Base-by-base conservation (phyloP, 805 yeast species). In the Kodamaea kaohsiungensis region DNA sequence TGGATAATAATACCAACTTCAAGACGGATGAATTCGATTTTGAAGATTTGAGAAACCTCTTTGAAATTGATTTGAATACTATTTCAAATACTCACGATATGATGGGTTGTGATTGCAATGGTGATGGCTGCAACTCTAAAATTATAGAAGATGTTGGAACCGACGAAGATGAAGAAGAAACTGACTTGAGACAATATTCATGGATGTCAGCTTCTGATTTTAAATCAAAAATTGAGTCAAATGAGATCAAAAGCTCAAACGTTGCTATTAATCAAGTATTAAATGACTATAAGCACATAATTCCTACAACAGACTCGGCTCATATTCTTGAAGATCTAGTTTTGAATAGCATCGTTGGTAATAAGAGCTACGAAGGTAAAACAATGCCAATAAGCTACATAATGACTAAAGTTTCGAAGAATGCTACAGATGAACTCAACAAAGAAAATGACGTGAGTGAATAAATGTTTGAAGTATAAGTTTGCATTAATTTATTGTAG, bases 41-140 rank as follows among this genome's bases (percentile, higher is more conserved):
- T 50, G 78, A 76, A 12, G 97, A 89, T 59, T 71, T 93, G 59
- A 83, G 80, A 55, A 92, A 91, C 64, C 73, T 93, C 49, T 93
- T 95, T 65, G 81, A 87, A 0, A 67, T 91, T 6, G 68, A 78
- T 46, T 63, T 61, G 2, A 70, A 76, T 2, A 79, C 87, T 0
- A 65, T 62, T 3, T 82, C 89, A 57, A 86, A 87, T 60, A 91
- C 97, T 0, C 96, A 91, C 67, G 96, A 87, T 59, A 68, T 90
- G 55, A 79, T 88, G 53, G 84, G 76, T 19, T 89, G 95, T 70
- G 59, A 71, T 30, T 87, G 93, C 67, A 57, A 61, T 0, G 91
- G 91, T 0, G 64, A 62, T 12, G 90, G 89, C 0, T 75, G 65
- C n/a, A 68, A 61, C 2, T 63, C 52, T 25, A 6, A 42, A 22